Evolutionary conservation across 345 rosid genomes (phyloP).

Genomic region (Pelargonium nanum): DNA sequence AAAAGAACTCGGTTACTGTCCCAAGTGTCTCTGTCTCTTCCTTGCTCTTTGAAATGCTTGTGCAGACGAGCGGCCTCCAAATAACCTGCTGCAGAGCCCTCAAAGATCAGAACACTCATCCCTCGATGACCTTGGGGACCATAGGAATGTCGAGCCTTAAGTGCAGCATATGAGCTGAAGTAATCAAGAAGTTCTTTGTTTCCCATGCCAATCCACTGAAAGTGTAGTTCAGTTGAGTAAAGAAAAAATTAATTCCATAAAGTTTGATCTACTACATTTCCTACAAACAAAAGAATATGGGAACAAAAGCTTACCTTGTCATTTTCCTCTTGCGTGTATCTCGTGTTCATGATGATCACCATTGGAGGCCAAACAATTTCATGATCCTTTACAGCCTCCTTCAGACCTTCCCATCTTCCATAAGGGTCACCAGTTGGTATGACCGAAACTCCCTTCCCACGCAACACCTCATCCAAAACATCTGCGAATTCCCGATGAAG

Average conservation of each 20-base stretch:
- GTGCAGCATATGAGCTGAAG: constrained; percentile 54
- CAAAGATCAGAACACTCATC: constrained; percentile 72
- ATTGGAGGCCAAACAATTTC: constrained; percentile 95
- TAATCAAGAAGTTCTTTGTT: constrained; percentile 78
- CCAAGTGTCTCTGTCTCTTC: constrained; percentile 79
- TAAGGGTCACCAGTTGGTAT: constrained; percentile 58
- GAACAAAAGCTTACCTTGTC: constrained; percentile 46
- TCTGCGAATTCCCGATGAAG: constrained; percentile 81
- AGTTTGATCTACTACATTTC: too few species aligned
- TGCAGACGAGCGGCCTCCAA: constrained; percentile 78
- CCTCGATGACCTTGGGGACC: constrained; percentile 98
- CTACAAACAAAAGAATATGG: neutral
- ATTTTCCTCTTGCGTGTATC: constrained; percentile 60
- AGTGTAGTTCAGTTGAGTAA: constrained; percentile 1
- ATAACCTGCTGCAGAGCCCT: constrained; percentile 67
- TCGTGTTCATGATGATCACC: constrained; percentile 81
- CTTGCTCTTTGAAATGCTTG: constrained; percentile 56
- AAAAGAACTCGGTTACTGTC: constrained; percentile 21
- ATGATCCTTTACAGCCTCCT: constrained; percentile 54
- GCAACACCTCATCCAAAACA: constrained; percentile 61
- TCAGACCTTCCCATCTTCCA: constrained; percentile 82
- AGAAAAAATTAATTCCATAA: constrained; percentile 7
- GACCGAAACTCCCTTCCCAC: constrained; percentile 54
- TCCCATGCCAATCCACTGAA: constrained; percentile 93
- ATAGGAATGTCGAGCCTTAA: constrained; percentile 79